Conservation (phyloP, 148 eudicot species). For the Camellia granthamiana region DNA sequence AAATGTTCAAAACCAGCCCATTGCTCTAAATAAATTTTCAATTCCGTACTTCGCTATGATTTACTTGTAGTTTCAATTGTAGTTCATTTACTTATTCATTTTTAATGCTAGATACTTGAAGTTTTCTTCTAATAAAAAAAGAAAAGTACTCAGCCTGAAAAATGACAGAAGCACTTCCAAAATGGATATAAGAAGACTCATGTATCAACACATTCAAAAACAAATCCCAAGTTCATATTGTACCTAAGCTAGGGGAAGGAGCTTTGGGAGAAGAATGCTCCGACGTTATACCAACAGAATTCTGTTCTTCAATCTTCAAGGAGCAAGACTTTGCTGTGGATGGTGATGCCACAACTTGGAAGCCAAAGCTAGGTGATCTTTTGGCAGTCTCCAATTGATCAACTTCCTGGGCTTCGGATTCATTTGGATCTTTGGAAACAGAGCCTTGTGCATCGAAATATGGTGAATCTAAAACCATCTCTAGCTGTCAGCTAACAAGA, state of each 20-base stretch:
- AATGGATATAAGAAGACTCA: neutral
- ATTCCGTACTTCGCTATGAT: neutral
- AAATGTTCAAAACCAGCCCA: too few relatives aligned
- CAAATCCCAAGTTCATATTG: neutral
- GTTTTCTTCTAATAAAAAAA: neutral
- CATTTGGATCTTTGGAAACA: constrained; percentile 32
- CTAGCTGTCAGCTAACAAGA: constrained; percentile 64
- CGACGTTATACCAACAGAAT: constrained; percentile 28
- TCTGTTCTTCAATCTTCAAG: constrained; percentile 36
- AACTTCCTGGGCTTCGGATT: constrained; percentile 21
- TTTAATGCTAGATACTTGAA: too few relatives aligned
- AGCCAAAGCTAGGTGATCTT: constrained; percentile 32
- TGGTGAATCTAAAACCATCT: constrained; percentile 50
- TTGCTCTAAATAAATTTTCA: too few relatives aligned
- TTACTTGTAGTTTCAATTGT: neutral
- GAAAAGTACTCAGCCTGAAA: neutral
- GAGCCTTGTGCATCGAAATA: constrained; percentile 52
- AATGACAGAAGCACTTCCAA: neutral
- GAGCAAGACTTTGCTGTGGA: constrained; percentile 39
- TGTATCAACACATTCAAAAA: neutral
- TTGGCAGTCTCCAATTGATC: constrained; percentile 29
- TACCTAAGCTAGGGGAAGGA: constrained; percentile 83
- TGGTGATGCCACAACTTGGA: constrained; percentile 42
- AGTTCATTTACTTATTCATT: too few relatives aligned
- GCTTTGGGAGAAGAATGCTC: constrained; percentile 45